Conservation (phyloP, 164 flowering plant species). For the Aristolochia contorta region DNA sequence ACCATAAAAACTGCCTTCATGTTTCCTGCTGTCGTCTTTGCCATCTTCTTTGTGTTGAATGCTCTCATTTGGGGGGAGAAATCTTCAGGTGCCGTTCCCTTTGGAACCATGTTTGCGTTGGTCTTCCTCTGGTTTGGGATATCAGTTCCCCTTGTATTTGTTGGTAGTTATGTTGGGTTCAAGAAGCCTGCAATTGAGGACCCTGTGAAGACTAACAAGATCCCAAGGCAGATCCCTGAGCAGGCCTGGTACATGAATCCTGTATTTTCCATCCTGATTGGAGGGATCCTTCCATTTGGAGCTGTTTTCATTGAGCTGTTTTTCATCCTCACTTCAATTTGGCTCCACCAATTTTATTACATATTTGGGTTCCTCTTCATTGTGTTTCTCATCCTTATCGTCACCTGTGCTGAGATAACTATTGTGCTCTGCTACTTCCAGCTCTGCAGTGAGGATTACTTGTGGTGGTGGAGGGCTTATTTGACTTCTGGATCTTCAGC, state of each 20-base stretch:
- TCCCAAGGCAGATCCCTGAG: slow-evolving; percentile 81
- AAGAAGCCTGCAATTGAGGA: slow-evolving; percentile 72
- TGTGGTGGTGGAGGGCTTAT: slow-evolving; percentile 98
- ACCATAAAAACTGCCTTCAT: slow-evolving; percentile 66
- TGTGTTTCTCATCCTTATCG: slow-evolving; percentile 67
- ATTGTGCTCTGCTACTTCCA: slow-evolving; percentile 96
- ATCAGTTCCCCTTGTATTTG: slow-evolving; percentile 81
- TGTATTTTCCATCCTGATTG: slow-evolving; percentile 58
- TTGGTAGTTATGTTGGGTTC: slow-evolving; percentile 77
- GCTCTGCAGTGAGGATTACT: slow-evolving; percentile 91
- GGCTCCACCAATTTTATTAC: slow-evolving; percentile 92
- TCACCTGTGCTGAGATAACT: slow-evolving; percentile 89
- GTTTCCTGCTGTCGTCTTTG: slow-evolving; percentile 61
- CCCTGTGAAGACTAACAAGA: slow-evolving; percentile 83
- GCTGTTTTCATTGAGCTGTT: slow-evolving; percentile 91
- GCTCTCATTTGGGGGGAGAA: slow-evolving; percentile 78
- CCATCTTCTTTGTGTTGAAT: slow-evolving; percentile 65
- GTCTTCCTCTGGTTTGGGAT: slow-evolving; percentile 80
- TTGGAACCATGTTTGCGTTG: slow-evolving; percentile 85
- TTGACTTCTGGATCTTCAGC: slow-evolving; percentile 90
- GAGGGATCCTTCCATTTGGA: slow-evolving; percentile 90
- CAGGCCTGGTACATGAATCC: slow-evolving; percentile 91
- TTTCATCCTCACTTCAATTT: slow-evolving; percentile 84
- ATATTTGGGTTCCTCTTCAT: slow-evolving; percentile 90
- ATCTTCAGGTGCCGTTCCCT: slow-evolving; percentile 84